A percentile compares a stretch with the other conserved stretches of the same genome.
Evolutionary conservation across 2,329 filamentous ascomycete genomes (phyloP).

Genomic region (Pleomassaria siparia): DNA sequence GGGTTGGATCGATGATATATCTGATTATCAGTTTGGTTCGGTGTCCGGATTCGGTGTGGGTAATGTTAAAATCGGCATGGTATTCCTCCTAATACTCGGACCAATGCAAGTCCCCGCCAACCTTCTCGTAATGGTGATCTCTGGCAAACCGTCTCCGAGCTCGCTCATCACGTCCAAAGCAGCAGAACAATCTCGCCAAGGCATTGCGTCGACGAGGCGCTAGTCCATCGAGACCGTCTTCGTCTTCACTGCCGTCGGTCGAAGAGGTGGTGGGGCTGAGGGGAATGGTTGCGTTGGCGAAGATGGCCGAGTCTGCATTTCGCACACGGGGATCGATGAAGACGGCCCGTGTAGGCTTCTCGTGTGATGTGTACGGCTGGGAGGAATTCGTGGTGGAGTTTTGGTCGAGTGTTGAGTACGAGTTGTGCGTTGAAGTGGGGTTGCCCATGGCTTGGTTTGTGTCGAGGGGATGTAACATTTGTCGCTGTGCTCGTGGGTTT

Average conservation of each 20-base stretch:
- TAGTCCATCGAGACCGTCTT: slow-evolving; percentile 27
- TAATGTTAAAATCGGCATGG: neutral
- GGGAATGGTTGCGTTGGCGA: slow-evolving; percentile 38
- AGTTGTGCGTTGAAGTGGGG: neutral
- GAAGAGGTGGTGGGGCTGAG: slow-evolving; percentile 29
- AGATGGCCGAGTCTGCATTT: slow-evolving; percentile 30
- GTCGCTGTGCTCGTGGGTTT: slow-evolving; percentile 1
- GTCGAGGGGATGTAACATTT: neutral
- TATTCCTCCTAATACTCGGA: slow-evolving; percentile 31
- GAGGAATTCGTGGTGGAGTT: neutral
- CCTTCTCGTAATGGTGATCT: slow-evolving; percentile 31
- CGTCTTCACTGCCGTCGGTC: slow-evolving; percentile 13
- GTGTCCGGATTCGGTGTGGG: too few species aligned
- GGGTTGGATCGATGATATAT: neutral
- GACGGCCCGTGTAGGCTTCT: slow-evolving; percentile 12
- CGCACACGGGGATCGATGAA: slow-evolving; percentile 18
- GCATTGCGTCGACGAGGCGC: slow-evolving; percentile 30
- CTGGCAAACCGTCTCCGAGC: slow-evolving; percentile 20
- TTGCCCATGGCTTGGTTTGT: neutral
- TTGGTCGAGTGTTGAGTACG: too few species aligned
- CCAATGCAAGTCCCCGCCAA: slow-evolving; percentile 35
- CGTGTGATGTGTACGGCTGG: neutral
- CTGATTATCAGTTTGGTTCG: too few species aligned
- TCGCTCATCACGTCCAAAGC: slow-evolving; percentile 36
- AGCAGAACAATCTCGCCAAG: slow-evolving; percentile 36